These are phyloP conservation scores for Tetradesmus lagerheimii DNA, from an alignment of 139 green algal species.

Conservation along the genomic window DNA sequence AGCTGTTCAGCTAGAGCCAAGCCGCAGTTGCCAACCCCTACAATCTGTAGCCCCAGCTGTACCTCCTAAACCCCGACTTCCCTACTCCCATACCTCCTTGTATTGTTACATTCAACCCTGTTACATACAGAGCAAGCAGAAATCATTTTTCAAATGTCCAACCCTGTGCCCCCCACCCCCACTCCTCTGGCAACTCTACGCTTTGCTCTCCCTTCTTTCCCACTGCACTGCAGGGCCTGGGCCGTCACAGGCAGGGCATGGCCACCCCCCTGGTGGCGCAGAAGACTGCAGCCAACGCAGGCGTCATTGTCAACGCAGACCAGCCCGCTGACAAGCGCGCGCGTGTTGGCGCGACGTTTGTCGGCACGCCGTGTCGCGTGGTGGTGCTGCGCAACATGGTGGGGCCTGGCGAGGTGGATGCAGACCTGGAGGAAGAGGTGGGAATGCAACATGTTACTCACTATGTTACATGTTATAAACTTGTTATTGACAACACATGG, in stretches of 20 bases:
- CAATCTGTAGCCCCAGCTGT: too few species aligned
- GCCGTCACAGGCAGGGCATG: slow-evolving; percentile 83
- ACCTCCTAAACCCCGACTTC: too few species aligned
- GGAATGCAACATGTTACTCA: not conserved
- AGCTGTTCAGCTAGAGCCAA: too few species aligned
- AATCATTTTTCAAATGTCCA: too few species aligned
- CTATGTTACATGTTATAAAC: not conserved
- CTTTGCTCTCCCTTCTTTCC: too few species aligned
- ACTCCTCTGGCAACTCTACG: too few species aligned
- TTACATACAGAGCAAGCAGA: too few species aligned
- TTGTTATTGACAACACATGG: not conserved
- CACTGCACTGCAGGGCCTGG: slow-evolving; percentile 47
- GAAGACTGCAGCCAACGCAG: slow-evolving; percentile 73
- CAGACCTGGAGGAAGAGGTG: slow-evolving; percentile 93
- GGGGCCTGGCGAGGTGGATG: slow-evolving; percentile 92
- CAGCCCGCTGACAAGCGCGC: slow-evolving; percentile 24
- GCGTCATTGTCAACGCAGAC: slow-evolving; percentile 40
- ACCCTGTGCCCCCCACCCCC: too few species aligned
- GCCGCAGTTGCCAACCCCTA: too few species aligned
- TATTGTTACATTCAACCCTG: too few species aligned
- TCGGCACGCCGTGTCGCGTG: slow-evolving; percentile 50
- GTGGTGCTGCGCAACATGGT: slow-evolving; percentile 74
- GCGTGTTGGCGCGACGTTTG: slow-evolving; percentile 10
- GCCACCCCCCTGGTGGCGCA: slow-evolving; percentile 86
- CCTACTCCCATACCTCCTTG: too few species aligned